Evolutionary conservation across 2,329 filamentous ascomycete species (phyloP).

Genomic region (Acephala macrosclerotiorum): DNA sequence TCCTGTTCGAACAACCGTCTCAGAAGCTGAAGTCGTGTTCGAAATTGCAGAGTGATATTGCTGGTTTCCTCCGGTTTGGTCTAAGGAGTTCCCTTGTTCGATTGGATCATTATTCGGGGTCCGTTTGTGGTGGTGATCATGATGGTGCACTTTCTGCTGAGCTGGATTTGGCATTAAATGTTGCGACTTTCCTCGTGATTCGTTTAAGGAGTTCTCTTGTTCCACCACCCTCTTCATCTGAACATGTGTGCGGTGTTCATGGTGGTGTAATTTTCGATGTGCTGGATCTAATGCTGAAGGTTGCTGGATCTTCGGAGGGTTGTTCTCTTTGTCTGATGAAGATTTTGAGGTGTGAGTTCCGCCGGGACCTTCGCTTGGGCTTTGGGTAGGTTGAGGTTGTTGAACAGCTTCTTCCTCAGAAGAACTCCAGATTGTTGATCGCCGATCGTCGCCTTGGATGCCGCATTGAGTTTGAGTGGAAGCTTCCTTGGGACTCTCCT

Average conservation of each 20-base stretch:
- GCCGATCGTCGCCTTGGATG: not conserved
- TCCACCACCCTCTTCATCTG: not conserved
- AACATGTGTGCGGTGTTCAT: not conserved
- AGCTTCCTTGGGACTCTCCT: conserved; percentile 32
- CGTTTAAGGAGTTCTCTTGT: not conserved
- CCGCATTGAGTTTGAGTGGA: not conserved
- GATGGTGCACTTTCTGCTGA: not conserved
- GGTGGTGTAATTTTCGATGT: not conserved
- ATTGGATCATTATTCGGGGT: not conserved
- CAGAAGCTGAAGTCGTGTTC: not conserved
- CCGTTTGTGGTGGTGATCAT: not conserved
- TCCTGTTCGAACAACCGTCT: not conserved
- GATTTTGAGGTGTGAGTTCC: not conserved
- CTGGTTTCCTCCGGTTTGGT: not conserved
- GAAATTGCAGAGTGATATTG: not conserved
- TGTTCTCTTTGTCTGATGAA: conserved; percentile 17
- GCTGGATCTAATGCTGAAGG: not conserved
- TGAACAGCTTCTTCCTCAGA: not conserved
- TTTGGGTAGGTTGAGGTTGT: not conserved
- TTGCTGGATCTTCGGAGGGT: not conserved
- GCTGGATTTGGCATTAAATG: not conserved
- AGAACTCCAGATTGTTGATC: not conserved
- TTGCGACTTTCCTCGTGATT: not conserved
- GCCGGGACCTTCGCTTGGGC: no score
- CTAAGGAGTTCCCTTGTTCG: not conserved